These are phyloP conservation scores for Arabidopsis suecica DNA, from an alignment of 345 rosid species.

Conservation along the genomic window DNA sequence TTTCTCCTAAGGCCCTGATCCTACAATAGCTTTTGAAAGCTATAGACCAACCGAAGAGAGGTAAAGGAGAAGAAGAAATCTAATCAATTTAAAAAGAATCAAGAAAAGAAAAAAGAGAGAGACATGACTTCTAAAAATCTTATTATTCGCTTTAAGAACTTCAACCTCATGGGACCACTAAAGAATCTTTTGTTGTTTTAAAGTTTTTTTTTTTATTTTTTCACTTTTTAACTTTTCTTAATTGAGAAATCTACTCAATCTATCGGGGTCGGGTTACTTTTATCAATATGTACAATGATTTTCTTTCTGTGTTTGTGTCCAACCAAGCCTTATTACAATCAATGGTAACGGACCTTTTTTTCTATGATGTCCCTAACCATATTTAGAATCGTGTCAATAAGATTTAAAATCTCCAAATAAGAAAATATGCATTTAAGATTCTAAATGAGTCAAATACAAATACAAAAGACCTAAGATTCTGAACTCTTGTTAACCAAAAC, in stretches of 20 bases:
- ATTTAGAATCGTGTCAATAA: neutral
- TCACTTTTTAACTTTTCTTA: conserved; percentile 1
- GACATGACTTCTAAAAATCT: conserved; percentile 32
- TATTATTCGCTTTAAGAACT: conserved; percentile 31
- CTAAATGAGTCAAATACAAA: too few species aligned
- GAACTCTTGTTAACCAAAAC: neutral
- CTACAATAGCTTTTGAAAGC: conserved; percentile 35
- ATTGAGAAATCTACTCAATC: conserved; percentile 30
- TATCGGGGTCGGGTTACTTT: conserved; percentile 27
- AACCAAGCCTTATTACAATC: neutral
- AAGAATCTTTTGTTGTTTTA: conserved; percentile 35
- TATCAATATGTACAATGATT: conserved; percentile 23
- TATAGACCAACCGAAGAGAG: conserved; percentile 42
- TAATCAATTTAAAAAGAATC: conserved; percentile 7
- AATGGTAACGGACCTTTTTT: neutral
- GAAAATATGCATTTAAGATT: too few species aligned
- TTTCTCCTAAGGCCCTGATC: neutral
- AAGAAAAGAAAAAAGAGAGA: neutral
- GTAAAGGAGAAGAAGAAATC: conserved; percentile 38
- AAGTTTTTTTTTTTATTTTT: neutral
- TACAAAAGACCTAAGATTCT: neutral
- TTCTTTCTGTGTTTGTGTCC: neutral
- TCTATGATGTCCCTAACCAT: neutral
- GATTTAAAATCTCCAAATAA: too few species aligned
- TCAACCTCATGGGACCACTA: conserved; percentile 40